These are phyloP conservation scores for Neobulgaria alba DNA, from an alignment of 2,329 filamentous ascomycete species.

Conservation along the genomic window DNA sequence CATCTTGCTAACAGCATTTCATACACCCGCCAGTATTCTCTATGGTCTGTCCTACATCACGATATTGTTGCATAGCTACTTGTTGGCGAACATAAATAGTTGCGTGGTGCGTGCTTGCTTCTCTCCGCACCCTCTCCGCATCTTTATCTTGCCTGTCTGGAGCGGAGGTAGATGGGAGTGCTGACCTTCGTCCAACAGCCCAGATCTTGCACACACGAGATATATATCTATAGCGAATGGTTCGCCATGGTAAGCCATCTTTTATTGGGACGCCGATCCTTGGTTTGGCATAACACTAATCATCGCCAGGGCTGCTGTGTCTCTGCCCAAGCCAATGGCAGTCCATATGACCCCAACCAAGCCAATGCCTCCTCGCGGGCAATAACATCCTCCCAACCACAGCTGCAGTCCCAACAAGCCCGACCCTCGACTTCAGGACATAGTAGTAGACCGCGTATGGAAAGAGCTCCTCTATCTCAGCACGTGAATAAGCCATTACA, in stretches of 20 bases:
- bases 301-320: constrained; percentile 48
- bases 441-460: constrained; percentile 9
- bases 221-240: constrained; percentile 1
- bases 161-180: no score
- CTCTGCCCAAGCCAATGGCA: constrained; percentile 39
- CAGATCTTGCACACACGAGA: background rate
- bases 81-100: no score
- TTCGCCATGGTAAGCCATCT: constrained; percentile 7
- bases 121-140: no score
- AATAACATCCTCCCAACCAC: constrained; percentile 32
- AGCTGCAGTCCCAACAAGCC: constrained; percentile 14
- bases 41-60: no score
- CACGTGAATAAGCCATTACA: constrained; percentile 64
- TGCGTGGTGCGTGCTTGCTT: no score
- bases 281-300: background rate
- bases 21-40: no score
- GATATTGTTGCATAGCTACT: no score
- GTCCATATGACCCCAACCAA: constrained; percentile 42
- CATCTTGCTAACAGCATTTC: no score
- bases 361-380: constrained; percentile 42
- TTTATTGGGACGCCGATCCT: background rate
- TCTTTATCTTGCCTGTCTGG: no score
- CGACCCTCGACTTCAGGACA: constrained; percentile 22
- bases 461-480: constrained; percentile 37
- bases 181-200: no score